phyloP scores from a whole-genome alignment of 2,329 filamentous ascomycete genomes.

The Zelopaecilomyces penicillatus region DNA sequence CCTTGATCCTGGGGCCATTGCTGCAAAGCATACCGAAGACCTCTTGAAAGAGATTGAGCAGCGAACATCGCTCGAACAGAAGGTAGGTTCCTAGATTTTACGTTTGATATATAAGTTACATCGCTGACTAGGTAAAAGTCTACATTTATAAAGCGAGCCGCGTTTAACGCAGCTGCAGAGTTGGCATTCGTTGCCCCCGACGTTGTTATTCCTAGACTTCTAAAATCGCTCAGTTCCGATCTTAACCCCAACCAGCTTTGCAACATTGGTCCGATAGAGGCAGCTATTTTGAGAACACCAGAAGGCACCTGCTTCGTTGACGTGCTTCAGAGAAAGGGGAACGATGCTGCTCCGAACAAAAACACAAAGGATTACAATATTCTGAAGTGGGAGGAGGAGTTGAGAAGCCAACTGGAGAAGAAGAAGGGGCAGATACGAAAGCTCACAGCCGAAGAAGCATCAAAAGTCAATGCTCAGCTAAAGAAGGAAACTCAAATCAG shows the following conservation, averaged over 20 bases:
- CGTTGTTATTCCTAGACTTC: slow-evolving; percentile 64
- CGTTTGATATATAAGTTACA: slow-evolving; percentile 13
- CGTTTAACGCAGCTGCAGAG: slow-evolving; percentile 79
- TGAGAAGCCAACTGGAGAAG: slow-evolving; percentile 76
- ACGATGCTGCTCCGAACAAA: slow-evolving; percentile 65
- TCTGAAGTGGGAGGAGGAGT: slow-evolving; percentile 92
- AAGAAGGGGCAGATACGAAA: slow-evolving; percentile 92
- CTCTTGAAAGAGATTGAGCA: slow-evolving; percentile 60
- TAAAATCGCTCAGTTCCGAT: slow-evolving; percentile 66
- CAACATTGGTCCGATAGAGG: slow-evolving; percentile 74
- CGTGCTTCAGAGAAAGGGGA: slow-evolving; percentile 75
- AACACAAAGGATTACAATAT: slow-evolving; percentile 93
- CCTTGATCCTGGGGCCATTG: slow-evolving; percentile 74
- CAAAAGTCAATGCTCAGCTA: slow-evolving; percentile 84
- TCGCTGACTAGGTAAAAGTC: background rate
- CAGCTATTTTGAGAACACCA: slow-evolving; percentile 84
- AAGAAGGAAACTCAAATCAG: slow-evolving; percentile 79
- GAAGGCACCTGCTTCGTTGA: slow-evolving; percentile 86
- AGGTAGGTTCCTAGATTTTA: slow-evolving; percentile 31
- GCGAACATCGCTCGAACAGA: slow-evolving; percentile 39
- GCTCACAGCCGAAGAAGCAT: slow-evolving; percentile 77
- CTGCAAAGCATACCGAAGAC: slow-evolving; percentile 50
- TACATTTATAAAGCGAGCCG: slow-evolving; percentile 52
- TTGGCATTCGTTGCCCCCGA: slow-evolving; percentile 90
- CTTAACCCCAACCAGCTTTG: slow-evolving; percentile 62